Evolutionary conservation across 1,139 yeast species (phyloP), one percentile per base, ranked within the genome.

Genomic region (Pichia sp.): DNA sequence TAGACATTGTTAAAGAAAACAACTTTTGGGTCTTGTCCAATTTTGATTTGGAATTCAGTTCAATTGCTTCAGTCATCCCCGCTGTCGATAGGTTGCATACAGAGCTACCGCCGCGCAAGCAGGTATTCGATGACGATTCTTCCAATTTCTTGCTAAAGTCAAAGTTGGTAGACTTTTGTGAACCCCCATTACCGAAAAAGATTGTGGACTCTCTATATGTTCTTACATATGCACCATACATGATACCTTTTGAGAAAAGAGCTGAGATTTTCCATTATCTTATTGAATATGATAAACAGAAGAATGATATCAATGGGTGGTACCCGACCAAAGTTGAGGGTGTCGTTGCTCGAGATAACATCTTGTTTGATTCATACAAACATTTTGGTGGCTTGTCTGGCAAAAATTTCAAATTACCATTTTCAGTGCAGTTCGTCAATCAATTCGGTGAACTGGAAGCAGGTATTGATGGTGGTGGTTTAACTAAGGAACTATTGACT

Each of bases 391-490:
- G 62, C 6, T 66, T 67, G 3, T 73, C 74, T 46, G 74, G 77
- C 0, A 52, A 59, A 3, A 62, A 63, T 14, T 72, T 91, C 55
- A 85, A 82, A 50, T 56, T 69, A 18, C 68, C 66, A 25, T 59
- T 88, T 13, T 64, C 72, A 3, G 87, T 91, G 4, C 68, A 71
- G 6, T 87, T 91, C 51, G 64, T 63, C 34, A 83, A 84, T 51
- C 74, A 79, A 41, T 73, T 79, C 57, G 95, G 94, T 1, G 74
- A 72, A 20, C 41, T 32, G 16, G 94, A 83, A 51, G 91, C 83
- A 1, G 98, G 98, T 1, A 81, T 91, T 37, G 98, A 91, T 58
- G 98, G 98, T 5, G 98, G 98, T 10, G 98, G 98, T 2, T 66
- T 91, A 17, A 88, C 97, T 0, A 88, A 91, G 55, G 98, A 91